Evolutionary conservation across 2,329 filamentous ascomycete genomes (phyloP).

Genomic region (Venturia asperata): DNA sequence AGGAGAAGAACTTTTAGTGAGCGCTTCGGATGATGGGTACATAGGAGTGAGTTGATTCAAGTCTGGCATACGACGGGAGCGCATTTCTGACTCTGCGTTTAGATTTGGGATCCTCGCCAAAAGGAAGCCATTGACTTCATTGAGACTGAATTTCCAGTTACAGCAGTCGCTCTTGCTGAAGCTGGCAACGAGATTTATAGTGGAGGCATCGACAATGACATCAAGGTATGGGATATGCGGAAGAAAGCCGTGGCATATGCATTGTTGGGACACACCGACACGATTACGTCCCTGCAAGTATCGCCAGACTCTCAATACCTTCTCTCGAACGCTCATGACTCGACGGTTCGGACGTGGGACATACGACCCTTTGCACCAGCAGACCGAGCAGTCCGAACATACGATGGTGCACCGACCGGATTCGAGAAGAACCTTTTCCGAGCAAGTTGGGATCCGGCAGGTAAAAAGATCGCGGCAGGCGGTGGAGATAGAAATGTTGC

Average conservation of each 20-base stretch:
- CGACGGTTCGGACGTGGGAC: conserved; percentile 91
- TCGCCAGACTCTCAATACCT: conserved; percentile 89
- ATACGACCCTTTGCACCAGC: conserved; percentile 88
- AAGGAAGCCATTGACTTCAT: conserved; percentile 85
- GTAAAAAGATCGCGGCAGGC: conserved; percentile 80
- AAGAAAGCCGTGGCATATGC: conserved; percentile 85
- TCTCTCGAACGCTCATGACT: conserved; percentile 88
- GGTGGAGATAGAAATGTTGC: conserved; percentile 86
- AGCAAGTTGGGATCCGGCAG: conserved; percentile 81
- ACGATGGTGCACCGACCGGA: conserved; percentile 82
- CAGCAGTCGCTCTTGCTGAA: conserved; percentile 82
- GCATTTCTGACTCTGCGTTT: background rate
- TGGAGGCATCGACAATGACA: conserved; percentile 93
- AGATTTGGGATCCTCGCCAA: conserved; percentile 86
- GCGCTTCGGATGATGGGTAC: conserved; percentile 85
- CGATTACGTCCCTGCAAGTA: conserved; percentile 80
- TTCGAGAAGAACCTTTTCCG: conserved; percentile 87
- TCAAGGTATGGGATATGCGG: conserved; percentile 92
- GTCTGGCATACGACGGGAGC: background rate
- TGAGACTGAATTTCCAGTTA: conserved; percentile 86
- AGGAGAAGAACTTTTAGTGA: conserved; percentile 84
- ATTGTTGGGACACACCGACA: conserved; percentile 84
- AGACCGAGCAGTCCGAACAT: conserved; percentile 76
- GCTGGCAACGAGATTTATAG: conserved; percentile 93
- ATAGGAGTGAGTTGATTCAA: conserved; percentile 53